Conservation (phyloP, 371 early-diverging fungal genomes). For the Dichotomocladium elegans region DNA sequence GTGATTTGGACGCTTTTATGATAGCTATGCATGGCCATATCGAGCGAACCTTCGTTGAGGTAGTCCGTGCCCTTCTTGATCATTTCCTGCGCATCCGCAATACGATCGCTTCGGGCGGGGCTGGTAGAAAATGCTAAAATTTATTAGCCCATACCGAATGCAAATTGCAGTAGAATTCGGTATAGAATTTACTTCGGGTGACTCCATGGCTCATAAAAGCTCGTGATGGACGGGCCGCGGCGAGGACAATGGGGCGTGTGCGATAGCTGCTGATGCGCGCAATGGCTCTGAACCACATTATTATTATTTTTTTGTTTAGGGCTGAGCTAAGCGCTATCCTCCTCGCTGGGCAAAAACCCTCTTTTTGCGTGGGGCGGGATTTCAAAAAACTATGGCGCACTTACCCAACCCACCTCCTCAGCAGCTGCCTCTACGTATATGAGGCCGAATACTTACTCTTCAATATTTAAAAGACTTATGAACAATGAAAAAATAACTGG, state of each 20-base stretch:
- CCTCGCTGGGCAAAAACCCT: too few species aligned
- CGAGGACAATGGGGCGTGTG: neutral
- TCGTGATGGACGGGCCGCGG: neutral
- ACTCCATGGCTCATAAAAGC: neutral
- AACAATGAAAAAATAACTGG: too few species aligned
- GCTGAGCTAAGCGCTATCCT: too few species aligned
- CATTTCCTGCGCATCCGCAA: conserved; percentile 39
- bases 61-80: conserved; percentile 37
- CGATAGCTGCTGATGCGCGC: neutral
- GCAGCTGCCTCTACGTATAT: too few species aligned
- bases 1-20: conserved; percentile 42
- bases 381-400: too few species aligned
- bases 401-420: too few species aligned
- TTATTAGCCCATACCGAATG: neutral
- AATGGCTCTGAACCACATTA: neutral
- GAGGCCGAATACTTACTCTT: too few species aligned
- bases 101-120: conserved; percentile 22
- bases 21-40: conserved; percentile 51
- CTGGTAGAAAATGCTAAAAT: conserved; percentile 20
- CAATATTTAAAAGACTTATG: too few species aligned
- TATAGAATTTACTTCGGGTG: neutral
- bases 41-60: conserved; percentile 38
- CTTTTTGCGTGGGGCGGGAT: too few species aligned
- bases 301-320: neutral
- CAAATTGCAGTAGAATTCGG: neutral